Conservation (phyloP, 2,329 filamentous ascomycete genomes). For the Monosporascus sp. region DNA sequence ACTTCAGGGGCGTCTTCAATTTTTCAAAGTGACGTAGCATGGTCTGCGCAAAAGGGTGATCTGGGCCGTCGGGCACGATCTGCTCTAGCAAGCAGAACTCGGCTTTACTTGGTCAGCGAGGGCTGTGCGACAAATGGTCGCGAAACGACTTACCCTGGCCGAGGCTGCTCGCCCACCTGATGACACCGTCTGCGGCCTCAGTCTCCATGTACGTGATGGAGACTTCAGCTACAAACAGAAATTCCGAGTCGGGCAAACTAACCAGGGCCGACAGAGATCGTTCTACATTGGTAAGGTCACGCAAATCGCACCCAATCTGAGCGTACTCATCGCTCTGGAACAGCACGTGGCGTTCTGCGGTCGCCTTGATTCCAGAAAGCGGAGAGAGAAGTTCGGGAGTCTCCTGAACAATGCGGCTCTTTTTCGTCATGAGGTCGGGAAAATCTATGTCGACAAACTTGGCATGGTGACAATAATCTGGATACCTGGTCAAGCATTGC, state of each 20-base stretch:
- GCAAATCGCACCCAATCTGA: slow-evolving; percentile 77
- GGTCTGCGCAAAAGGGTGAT: slow-evolving; percentile 78
- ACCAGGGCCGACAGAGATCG: slow-evolving; percentile 53
- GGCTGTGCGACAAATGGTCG: not conserved
- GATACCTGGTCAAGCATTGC: slow-evolving; percentile 68
- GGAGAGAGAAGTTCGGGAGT: slow-evolving; percentile 54
- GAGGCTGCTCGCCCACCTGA: slow-evolving; percentile 71
- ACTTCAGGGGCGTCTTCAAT: slow-evolving; percentile 71
- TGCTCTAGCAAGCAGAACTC: slow-evolving; percentile 87
- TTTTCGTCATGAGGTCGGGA: slow-evolving; percentile 70
- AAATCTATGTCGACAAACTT: slow-evolving; percentile 86
- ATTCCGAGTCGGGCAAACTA: slow-evolving; percentile 50
- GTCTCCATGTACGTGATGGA: slow-evolving; percentile 88
- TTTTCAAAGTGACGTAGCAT: slow-evolving; percentile 84
- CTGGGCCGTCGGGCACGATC: slow-evolving; percentile 68
- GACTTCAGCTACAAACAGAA: slow-evolving; percentile 84
- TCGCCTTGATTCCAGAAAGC: slow-evolving; percentile 39
- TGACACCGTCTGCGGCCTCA: slow-evolving; percentile 64
- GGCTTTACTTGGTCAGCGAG: slow-evolving; percentile 37
- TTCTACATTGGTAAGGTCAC: slow-evolving; percentile 58
- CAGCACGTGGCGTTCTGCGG: slow-evolving; percentile 43
- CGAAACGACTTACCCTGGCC: slow-evolving; percentile 50
- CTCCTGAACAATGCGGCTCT: slow-evolving; percentile 60
- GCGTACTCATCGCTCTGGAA: slow-evolving; percentile 66
- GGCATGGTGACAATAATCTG: slow-evolving; percentile 49